These are phyloP conservation scores for Phytopythium aichiense DNA, from an alignment of 352 stramenopile species.

Conservation along the genomic window DNA sequence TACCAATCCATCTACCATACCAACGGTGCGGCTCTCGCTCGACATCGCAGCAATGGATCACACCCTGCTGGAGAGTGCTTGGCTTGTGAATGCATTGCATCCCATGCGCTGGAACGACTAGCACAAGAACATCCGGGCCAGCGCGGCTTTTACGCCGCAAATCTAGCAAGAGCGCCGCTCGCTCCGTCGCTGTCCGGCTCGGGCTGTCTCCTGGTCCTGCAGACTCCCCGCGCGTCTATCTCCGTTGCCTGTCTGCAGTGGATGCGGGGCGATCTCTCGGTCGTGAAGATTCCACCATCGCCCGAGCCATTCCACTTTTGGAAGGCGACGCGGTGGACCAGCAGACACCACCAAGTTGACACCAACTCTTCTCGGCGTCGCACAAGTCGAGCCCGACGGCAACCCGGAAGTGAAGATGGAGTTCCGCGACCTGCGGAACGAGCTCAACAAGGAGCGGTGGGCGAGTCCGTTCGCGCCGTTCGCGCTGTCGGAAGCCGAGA, in stretches of 20 bases:
- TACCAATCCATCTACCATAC: too few species aligned
- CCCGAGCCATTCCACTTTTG: not conserved
- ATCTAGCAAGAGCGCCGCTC: not conserved
- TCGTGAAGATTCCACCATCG: not conserved
- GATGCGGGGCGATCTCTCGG: too few species aligned
- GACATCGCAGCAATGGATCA: too few species aligned
- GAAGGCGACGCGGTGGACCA: not conserved
- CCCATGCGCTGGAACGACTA: too few species aligned
- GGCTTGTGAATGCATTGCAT: too few species aligned
- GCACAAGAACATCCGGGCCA: not conserved
- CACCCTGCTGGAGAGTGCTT: too few species aligned
- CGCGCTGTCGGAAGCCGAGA: slow-evolving; percentile 42
- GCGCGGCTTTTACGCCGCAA: not conserved
- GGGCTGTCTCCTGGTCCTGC: not conserved
- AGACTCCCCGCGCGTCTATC: too few species aligned
- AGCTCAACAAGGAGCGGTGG: slow-evolving; percentile 8
- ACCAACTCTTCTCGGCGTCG: not conserved
- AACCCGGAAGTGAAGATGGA: not conserved
- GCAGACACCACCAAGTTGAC: not conserved
- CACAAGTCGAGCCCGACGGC: not conserved
- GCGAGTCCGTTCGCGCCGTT: slow-evolving; percentile 11
- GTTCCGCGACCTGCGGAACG: slow-evolving; percentile 6
- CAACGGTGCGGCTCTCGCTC: too few species aligned
- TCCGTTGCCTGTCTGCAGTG: too few species aligned
- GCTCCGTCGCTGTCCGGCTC: not conserved